Percentiles rank a stretch among this genome's conserved stretches.
Conservation (phyloP, 208 protist genomes). For the Wallacemonas sp. region DNA sequence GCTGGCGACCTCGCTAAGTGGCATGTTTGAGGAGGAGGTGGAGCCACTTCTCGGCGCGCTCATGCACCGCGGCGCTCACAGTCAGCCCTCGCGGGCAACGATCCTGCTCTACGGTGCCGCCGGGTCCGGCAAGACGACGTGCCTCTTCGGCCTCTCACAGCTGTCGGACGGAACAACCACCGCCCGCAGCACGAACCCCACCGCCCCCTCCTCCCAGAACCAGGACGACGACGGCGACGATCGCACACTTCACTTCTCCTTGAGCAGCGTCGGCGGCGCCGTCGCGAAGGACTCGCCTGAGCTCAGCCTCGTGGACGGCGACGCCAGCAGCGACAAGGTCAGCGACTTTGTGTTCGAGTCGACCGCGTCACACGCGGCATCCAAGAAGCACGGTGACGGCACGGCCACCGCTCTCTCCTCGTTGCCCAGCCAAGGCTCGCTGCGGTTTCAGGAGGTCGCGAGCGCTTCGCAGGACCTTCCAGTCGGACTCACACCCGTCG, state of each 20-base stretch:
- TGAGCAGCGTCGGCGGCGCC: neutral
- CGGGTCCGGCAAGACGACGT: conserved; percentile 70
- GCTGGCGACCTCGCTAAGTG: too few species aligned
- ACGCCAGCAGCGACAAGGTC: neutral
- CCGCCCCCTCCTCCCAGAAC: too few species aligned
- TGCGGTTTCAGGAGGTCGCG: neutral
- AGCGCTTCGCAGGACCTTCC: neutral
- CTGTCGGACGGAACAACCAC: neutral
- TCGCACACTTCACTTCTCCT: neutral
- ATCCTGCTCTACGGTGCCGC: conserved; percentile 64
- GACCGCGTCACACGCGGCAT: neutral
- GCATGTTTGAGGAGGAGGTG: neutral
- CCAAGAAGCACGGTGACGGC: neutral
- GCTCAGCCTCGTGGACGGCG: neutral
- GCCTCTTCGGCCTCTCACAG: conserved; percentile 31
- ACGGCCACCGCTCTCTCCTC: neutral
- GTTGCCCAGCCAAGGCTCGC: neutral
- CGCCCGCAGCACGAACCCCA: too few species aligned
- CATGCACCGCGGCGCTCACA: neutral
- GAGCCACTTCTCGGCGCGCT: neutral
- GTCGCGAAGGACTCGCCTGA: too few species aligned
- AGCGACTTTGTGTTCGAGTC: neutral
- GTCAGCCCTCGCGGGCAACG: conserved; percentile 5
- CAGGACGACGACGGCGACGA: neutral
- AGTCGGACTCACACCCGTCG: neutral